Conservation (phyloP, 2,329 filamentous ascomycete species). For the Trichoderma semiorbis region DNA sequence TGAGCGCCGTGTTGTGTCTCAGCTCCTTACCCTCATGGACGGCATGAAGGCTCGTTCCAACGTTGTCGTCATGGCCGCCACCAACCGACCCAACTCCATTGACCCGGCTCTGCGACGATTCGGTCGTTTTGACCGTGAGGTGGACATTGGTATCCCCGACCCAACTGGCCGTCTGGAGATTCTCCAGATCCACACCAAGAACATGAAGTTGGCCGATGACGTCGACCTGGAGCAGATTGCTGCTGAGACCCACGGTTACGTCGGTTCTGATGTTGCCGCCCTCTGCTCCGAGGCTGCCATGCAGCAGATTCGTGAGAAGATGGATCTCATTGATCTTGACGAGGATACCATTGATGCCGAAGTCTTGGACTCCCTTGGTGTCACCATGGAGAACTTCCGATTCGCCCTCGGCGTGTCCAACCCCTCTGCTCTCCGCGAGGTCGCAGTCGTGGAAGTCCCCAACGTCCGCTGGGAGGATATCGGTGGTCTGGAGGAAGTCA, state of each 20-base stretch:
- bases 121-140: constrained; percentile 97
- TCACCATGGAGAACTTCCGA: constrained; percentile 99
- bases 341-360: constrained; percentile 99
- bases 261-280: constrained; percentile 96
- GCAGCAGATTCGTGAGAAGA: constrained; percentile 99
- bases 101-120: constrained; percentile 96
- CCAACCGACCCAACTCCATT: constrained; percentile 97
- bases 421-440: constrained; percentile 96
- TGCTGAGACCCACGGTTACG: constrained; percentile 96
- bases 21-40: constrained; percentile 97
- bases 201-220: constrained; percentile 98
- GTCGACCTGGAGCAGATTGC: constrained; percentile 97
- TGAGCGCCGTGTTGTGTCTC: constrained; percentile 96
- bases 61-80: constrained; percentile 98
- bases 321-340: constrained; percentile 98
- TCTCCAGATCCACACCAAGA: constrained; percentile 99
- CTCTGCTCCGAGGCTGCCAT: constrained; percentile 99
- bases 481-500: constrained; percentile 95
- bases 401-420: constrained; percentile 98
- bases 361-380: constrained; percentile 94
- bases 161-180: constrained; percentile 98
- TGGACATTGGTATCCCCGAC: constrained; percentile 97
- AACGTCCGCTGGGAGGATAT: constrained; percentile 99
- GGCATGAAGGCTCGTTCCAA: constrained; percentile 99
- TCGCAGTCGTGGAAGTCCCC: constrained; percentile 97